Evolutionary conservation across 257 asterid species (phyloP), one percentile per base, ranked within the genome.

Genomic region (Gentiana dahurica): DNA sequence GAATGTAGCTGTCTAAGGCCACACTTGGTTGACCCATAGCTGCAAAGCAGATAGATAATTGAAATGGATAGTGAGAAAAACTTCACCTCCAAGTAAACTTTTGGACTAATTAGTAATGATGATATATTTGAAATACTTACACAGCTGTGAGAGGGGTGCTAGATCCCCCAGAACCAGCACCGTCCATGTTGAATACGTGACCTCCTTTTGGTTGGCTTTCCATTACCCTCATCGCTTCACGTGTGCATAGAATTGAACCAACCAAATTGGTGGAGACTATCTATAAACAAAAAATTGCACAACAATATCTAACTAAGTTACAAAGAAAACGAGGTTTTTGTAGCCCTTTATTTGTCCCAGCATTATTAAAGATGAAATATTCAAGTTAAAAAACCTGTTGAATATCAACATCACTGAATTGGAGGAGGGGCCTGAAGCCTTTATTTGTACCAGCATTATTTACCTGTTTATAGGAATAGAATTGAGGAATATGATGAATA

Each of bases 91-190:
- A 12, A 56, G 24, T 47, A 36, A 34, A 62, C 2, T 56, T 57
- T 46, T 8, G 43, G 34, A 34, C 36, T 49, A 24, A 24, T 24
- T 24, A 49, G 38, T n/a, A 41, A 48, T 32, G 7, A 34, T 7
- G 57, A 43, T 11, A 37, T 34, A 41, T 34, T 33, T 8, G n/a
- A 45, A 58, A 54, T 65, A 67, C 94, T 79, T 83, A 91, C 98
- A 87, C 96, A 44, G 98, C 96, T 13, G 96, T 91, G 54, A 91
- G 79, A 11, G 98, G 98, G 56, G 98, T 91, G 79, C 98, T 91
- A 38, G 96, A 91, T 50, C 98, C 98, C 46, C 98, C 98, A 36
- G 96, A 91, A 52, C 98, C 96, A 3, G 95, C 95, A 68, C 98
- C 98, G 68, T 91, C 98, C 96, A 91, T 91, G 81, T 91, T 91